These are phyloP conservation scores for Vigna hirtella DNA, from an alignment of 306 rosid species.

Conservation along the genomic window DNA sequence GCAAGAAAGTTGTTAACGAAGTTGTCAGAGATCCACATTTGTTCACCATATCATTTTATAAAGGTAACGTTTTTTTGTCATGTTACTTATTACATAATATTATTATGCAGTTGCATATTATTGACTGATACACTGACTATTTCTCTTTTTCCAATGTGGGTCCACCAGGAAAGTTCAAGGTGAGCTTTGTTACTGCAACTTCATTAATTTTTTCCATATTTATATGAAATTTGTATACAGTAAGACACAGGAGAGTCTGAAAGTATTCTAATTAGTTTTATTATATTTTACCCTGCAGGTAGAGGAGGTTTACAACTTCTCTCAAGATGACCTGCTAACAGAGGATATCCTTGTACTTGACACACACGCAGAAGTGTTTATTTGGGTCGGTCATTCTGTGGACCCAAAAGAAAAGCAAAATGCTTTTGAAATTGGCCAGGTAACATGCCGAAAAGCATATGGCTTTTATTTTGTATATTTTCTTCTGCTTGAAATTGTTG, in stretches of 20 bases:
- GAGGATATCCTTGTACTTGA: slow-evolving; percentile 91
- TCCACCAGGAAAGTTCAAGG: slow-evolving; percentile 87
- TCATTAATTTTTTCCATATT: slow-evolving; percentile 13
- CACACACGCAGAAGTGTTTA: slow-evolving; percentile 92
- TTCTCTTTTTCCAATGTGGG: slow-evolving; percentile 54
- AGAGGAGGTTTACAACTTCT: slow-evolving; percentile 88
- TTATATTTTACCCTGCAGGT: slow-evolving; percentile 57
- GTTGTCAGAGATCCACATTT: slow-evolving; percentile 82
- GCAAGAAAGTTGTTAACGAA: slow-evolving; percentile 71
- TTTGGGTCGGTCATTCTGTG: slow-evolving; percentile 92
- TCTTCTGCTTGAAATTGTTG: slow-evolving; percentile 23
- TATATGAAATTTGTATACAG: slow-evolving; percentile 27
- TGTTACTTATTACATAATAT: slow-evolving; percentile 25
- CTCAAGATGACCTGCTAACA: slow-evolving; percentile 90
- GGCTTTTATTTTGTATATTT: slow-evolving; percentile 35
- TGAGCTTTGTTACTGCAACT: slow-evolving; percentile 53
- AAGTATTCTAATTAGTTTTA: slow-evolving; percentile 38
- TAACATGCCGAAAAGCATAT: slow-evolving; percentile 41
- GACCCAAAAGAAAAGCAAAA: slow-evolving; percentile 81
- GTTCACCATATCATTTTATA: slow-evolving; percentile 68
- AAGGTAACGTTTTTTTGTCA: slow-evolving; percentile 58
- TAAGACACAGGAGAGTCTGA: slow-evolving; percentile 11
- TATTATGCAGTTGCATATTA: slow-evolving; percentile 13
- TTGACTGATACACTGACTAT: slow-evolving; percentile 51
- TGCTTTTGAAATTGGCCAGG: slow-evolving; percentile 90